Conservation (phyloP, 2,329 filamentous ascomycete genomes). For the Colletotrichum siamense region DNA sequence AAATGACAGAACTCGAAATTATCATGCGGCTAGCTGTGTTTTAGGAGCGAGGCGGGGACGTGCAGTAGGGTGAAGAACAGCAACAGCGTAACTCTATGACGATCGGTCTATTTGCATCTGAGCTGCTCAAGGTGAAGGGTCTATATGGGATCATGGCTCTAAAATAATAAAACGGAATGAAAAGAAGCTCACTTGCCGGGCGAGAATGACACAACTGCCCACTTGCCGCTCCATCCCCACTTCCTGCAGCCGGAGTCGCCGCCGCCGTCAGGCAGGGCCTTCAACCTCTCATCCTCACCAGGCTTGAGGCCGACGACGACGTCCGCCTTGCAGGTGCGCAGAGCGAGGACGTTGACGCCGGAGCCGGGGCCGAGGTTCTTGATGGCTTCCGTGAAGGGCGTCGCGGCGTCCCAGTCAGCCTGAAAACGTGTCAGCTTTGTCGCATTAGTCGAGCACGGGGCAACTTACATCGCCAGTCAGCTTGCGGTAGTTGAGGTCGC, state of each 20-base stretch:
- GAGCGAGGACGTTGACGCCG: conserved; percentile 81
- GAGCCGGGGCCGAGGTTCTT: conserved; percentile 84
- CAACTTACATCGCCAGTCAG: conserved; percentile 81
- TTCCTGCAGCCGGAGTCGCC: conserved; percentile 74
- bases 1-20: background rate
- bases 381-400: conserved; percentile 82
- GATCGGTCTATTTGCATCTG: background rate
- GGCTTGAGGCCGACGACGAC: conserved; percentile 86
- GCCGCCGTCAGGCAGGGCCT: conserved; percentile 70
- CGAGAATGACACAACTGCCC: conserved; percentile 89
- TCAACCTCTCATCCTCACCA: conserved; percentile 84
- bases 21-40: background rate
- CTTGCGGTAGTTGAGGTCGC: conserved; percentile 96
- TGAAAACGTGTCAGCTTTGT: conserved; percentile 34
- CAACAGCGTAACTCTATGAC: background rate
- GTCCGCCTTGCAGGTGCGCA: conserved; percentile 96
- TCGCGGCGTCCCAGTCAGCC: conserved; percentile 85
- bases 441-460: background rate
- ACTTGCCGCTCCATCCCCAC: conserved; percentile 97
- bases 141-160: conserved; percentile 3
- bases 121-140: background rate
- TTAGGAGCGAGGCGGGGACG: background rate
- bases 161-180: background rate
- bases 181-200: conserved; percentile 18
- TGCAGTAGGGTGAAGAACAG: background rate